Evolutionary conservation across 306 rosid species (phyloP), one percentile per base, ranked within the genome.

Genomic region (Medicago lupulina): DNA sequence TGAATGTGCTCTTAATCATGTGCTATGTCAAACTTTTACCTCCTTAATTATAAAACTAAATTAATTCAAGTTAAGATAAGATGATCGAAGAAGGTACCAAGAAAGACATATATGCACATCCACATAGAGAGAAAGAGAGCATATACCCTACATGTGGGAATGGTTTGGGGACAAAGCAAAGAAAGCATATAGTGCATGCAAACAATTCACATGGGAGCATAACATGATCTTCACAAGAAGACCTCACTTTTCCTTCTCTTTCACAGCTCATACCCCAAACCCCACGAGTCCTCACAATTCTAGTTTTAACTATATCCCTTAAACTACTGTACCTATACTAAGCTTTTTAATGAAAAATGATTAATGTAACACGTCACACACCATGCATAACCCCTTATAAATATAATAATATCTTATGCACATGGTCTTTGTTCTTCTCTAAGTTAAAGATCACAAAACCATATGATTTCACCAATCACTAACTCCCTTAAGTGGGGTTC

Each of bases 121-220:
- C 57, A 25, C 13, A 43, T 2, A 67, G 38, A 11, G 34, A 41
- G 69, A 46, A 28, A 72, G 34, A 63, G 51, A 57, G 85, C 76
- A 89, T 70, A 85, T 83, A 81, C 96, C 95, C 93, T 84, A 84
- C 98, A 93, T 91, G 97, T 88, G 97, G 85, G 87, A 79, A 80
- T 83, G 90, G 86, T 85, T 86, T 83, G 87, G 86, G 86, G 89
- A 86, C 92, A 93, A 83, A 91, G 93, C 84, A 84, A 82, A 84
- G 87, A 81, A 84, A 84, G 83, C 91, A 82, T 77, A 83, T 81
- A 81, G 87, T 85, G 91, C 85, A 77, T 86, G 92, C 84, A 71
- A 91, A 80, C 89, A 84, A 80, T 70, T 83, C 97, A 93, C 97
- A 88, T 91, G 98, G 96, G 89, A 15, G 80, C 79, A 76, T 79